Evolutionary conservation across 2,329 filamentous ascomycete genomes (phyloP).

Genomic region (Botrytis fragariae): DNA sequence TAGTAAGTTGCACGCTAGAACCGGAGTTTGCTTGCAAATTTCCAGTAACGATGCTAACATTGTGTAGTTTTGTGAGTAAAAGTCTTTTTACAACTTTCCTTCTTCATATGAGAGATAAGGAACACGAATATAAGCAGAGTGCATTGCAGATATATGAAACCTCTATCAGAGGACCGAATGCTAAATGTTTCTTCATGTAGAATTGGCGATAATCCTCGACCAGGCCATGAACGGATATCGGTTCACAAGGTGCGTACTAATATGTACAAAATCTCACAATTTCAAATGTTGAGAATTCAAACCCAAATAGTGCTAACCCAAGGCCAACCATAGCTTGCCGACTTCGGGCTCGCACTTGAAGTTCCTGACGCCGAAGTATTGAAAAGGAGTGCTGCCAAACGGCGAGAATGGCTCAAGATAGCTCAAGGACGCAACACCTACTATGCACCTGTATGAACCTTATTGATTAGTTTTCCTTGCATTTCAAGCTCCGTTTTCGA

Average conservation of each 20-base stretch:
- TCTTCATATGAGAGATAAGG: not conserved
- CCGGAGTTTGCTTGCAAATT: not conserved
- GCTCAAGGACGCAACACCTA: not conserved
- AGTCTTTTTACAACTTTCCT: not conserved
- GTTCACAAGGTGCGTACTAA: slow-evolving; percentile 4
- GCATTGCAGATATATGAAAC: not conserved
- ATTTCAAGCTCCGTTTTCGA: not conserved
- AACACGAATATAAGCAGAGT: not conserved
- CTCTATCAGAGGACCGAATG: not conserved
- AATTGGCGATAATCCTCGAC: not conserved
- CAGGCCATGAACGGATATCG: slow-evolving; percentile 1
- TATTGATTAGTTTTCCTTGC: not conserved
- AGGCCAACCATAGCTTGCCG: not conserved
- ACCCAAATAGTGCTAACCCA: not conserved
- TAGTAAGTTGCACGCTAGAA: not conserved
- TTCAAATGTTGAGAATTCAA: not conserved
- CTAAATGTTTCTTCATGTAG: not conserved
- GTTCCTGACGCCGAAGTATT: not conserved
- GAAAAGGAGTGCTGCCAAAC: not conserved
- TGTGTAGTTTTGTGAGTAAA: slow-evolving; percentile 5
- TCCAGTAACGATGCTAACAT: not conserved
- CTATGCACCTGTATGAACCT: not conserved
- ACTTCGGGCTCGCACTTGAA: slow-evolving; percentile 12
- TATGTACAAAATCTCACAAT: not conserved
- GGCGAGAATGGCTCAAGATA: not conserved